Evolutionary conservation across 2,329 filamentous ascomycete species (phyloP), one percentile per base, ranked within the genome.

Genomic region (Hymenoscyphus albidus): DNA sequence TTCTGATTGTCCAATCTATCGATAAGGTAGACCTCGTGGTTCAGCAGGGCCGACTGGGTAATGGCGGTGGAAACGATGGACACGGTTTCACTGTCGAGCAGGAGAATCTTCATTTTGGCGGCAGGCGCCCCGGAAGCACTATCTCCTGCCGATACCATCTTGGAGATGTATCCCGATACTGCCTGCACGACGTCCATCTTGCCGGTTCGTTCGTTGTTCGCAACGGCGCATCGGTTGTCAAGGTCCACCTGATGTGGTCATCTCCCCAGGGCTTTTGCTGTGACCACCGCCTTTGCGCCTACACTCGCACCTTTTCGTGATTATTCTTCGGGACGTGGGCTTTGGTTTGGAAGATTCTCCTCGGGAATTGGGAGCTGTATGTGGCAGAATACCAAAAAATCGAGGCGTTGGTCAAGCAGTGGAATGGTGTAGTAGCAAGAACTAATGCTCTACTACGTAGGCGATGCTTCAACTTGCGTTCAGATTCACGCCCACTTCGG

Each of bases 11-110:
- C 95, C 64, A 99, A 81, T 65, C 95, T 92, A 78, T 99, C 95
- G 74, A 96, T 97, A 67, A 99, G 91, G 79, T 97, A 99, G 71
- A 99, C 91, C 80, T 98, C 94, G 80, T 99, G 93, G 75, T 92
- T 97, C 68, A 99, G 87, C 22, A 99, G 86, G 48, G 92, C 88
- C 35, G 95, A 99, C 77, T 99, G 96, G 1, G 95, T 98, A 67
- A 94, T 94, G 62, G 95, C 93, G 5, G 93, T 96, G 10, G 96
- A 99, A 22, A 97, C 88, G 70, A 98, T 96, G 16, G 92, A 87
- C 27, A 98, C 89, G 70, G 95, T 99, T 78, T 98, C 95, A 79
- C 87, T 89, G 78, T 99, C 95, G 72, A 99, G 82, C 68, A 99
- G 82, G 64, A 99, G 81, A 67, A 98, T 95, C 87, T 99, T 99